Conservation (phyloP, 2,329 filamentous ascomycete genomes). For the Fonsecaea nubica region DNA sequence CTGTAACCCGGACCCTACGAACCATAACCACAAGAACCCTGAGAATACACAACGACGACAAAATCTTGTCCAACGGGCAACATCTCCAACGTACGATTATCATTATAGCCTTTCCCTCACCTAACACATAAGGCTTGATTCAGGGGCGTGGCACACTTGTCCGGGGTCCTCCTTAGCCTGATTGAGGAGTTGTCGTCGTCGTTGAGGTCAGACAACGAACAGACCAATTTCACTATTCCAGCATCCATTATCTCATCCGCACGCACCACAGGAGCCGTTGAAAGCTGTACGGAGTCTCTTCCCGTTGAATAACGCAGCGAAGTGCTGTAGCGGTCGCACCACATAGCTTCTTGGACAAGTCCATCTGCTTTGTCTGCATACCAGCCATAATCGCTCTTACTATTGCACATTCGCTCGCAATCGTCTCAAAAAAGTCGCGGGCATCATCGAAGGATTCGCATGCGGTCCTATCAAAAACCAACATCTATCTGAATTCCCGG, state of each 20-base stretch:
- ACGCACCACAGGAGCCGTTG: not conserved
- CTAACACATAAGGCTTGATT: not conserved
- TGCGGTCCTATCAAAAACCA: not conserved
- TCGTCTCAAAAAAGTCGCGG: not conserved
- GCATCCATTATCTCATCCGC: not conserved
- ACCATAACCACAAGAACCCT: not conserved
- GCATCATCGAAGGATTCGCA: not conserved
- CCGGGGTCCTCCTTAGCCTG: not conserved
- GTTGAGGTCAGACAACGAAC: not conserved
- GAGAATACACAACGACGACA: not conserved
- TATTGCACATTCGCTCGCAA: not conserved
- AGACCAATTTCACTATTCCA: not conserved
- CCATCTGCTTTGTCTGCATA: not conserved
- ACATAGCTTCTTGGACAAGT: not conserved
- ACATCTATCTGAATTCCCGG: not conserved
- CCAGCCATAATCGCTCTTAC: not conserved
- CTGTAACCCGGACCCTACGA: not conserved
- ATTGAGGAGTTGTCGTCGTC: not conserved
- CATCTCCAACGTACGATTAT: not conserved
- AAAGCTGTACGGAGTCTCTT: not conserved
- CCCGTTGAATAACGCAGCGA: not conserved
- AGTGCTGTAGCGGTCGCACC: not conserved
- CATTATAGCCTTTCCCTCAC: not conserved
- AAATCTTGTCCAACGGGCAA: not conserved
- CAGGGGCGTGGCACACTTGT: not conserved